A percentile compares a stretch with the other conserved stretches of the same genome.
phyloP scores from a whole-genome alignment of 768 basidiomycete species.

The Gloeostereum incarnatum region DNA sequence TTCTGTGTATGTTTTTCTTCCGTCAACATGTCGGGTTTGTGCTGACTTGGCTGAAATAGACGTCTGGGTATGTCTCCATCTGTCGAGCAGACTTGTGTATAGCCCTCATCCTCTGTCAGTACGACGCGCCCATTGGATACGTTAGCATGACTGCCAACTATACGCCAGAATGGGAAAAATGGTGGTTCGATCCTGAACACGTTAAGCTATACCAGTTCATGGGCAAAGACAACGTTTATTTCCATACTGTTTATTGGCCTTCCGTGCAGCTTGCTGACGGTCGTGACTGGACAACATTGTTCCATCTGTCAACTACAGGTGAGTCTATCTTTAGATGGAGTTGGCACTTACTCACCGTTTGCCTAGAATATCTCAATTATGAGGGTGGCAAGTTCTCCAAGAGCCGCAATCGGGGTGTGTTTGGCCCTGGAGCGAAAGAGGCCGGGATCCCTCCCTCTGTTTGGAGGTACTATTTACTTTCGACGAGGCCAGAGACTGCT shows the following conservation, averaged over 20 bases:
- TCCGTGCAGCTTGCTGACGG: slow-evolving; percentile 85
- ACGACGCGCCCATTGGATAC: slow-evolving; percentile 96
- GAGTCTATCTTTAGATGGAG: slow-evolving; percentile 10
- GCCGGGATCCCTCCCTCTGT: slow-evolving; percentile 91
- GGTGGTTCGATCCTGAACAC: slow-evolving; percentile 92
- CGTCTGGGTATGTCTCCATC: slow-evolving; percentile 70
- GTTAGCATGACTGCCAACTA: slow-evolving; percentile 95
- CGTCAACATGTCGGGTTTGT: slow-evolving; percentile 4
- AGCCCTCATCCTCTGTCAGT: no score
- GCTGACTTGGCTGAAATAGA: slow-evolving; percentile 42
- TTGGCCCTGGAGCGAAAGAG: slow-evolving; percentile 89
- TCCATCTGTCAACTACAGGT: slow-evolving; percentile 96
- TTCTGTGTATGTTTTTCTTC: slow-evolving; percentile 65
- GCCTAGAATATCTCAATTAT: slow-evolving; percentile 89
- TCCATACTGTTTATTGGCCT: slow-evolving; percentile 95
- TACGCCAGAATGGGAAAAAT: slow-evolving; percentile 89
- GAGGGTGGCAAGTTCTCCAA: slow-evolving; percentile 99
- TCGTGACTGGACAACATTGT: slow-evolving; percentile 86
- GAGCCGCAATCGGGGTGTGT: slow-evolving; percentile 92
- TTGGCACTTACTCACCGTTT: neutral
- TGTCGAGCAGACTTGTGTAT: no score
- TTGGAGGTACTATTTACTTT: slow-evolving; percentile 94
- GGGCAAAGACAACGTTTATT: slow-evolving; percentile 99
- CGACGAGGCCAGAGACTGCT: slow-evolving; percentile 85
- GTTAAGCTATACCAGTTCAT: slow-evolving; percentile 97